phyloP scores from a whole-genome alignment of 208 protist genomes.

The Kentomonas sorsogonicus region DNA sequence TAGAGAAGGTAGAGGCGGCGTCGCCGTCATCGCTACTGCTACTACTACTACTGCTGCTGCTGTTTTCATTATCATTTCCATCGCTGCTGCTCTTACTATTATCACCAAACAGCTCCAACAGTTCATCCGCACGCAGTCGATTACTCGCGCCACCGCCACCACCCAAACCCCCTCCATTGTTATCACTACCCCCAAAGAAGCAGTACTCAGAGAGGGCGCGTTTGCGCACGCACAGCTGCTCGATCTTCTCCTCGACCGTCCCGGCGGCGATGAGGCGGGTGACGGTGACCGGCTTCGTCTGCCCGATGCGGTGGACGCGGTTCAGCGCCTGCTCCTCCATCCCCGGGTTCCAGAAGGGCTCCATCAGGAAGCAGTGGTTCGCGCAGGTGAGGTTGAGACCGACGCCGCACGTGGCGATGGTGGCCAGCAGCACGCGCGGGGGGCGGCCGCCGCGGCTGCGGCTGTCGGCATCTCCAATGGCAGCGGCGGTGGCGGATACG shows the following conservation, averaged over 20 bases:
- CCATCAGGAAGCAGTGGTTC: slow-evolving; percentile 89
- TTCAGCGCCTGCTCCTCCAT: slow-evolving; percentile 89
- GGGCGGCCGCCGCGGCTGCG: not conserved
- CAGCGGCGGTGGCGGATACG: too few relatives aligned
- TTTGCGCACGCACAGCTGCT: slow-evolving; percentile 91
- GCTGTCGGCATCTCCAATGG: slow-evolving; percentile 1
- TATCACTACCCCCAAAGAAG: slow-evolving; percentile 17
- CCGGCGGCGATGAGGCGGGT: slow-evolving; percentile 91
- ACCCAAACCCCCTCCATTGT: not conserved
- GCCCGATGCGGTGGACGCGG: slow-evolving; percentile 87
- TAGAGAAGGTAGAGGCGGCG: too few relatives aligned
- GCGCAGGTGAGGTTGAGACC: slow-evolving; percentile 93
- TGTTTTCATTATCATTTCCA: slow-evolving; percentile 3
- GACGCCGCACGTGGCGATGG: slow-evolving; percentile 84
- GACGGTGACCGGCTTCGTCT: slow-evolving; percentile 89
- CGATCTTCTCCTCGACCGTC: slow-evolving; percentile 95
- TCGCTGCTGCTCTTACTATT: not conserved
- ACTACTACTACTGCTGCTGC: too few relatives aligned
- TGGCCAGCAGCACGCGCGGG: slow-evolving; percentile 81
- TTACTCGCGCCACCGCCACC: slow-evolving; percentile 14
- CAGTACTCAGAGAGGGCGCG: slow-evolving; percentile 62
- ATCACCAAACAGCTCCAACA: slow-evolving; percentile 44
- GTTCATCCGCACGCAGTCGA: slow-evolving; percentile 37
- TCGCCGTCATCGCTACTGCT: too few relatives aligned
- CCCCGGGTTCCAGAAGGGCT: slow-evolving; percentile 90